A percentile compares a stretch with the other conserved stretches of the same genome.
Conservation (phyloP, 495 filamentous ascomycete species). For the Elasticomyces elasticus region DNA sequence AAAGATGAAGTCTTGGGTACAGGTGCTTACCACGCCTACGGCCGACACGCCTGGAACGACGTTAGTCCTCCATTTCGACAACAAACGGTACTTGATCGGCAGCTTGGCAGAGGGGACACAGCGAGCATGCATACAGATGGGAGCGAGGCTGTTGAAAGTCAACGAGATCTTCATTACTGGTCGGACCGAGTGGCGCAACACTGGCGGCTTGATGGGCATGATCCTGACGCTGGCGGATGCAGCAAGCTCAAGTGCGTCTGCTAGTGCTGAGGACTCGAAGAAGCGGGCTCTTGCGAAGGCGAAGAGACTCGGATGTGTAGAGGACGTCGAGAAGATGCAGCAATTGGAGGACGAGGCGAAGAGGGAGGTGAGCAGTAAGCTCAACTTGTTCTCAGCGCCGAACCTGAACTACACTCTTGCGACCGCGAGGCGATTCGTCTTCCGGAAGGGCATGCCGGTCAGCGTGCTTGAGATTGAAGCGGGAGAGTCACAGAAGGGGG, state of each 20-base stretch:
- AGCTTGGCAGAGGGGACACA: slow-evolving; percentile 76
- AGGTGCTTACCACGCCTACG: slow-evolving; percentile 75
- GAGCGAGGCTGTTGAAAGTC: slow-evolving; percentile 48
- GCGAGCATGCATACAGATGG: slow-evolving; percentile 59
- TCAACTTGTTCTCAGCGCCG: slow-evolving; percentile 66
- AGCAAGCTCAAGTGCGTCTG: slow-evolving; percentile 29
- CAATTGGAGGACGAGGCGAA: slow-evolving; percentile 24
- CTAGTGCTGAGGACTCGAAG: slow-evolving; percentile 19
- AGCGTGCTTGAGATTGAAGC: slow-evolving; percentile 51
- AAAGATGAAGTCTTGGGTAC: slow-evolving; percentile 58
- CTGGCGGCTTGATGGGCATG: slow-evolving; percentile 74
- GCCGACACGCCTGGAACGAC: slow-evolving; percentile 78
- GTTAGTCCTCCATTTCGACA: slow-evolving; percentile 64
- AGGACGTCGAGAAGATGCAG: slow-evolving; percentile 25
- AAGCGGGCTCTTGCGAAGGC: slow-evolving; percentile 7
- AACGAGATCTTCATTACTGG: slow-evolving; percentile 75
- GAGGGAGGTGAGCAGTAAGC: slow-evolving; percentile 22
- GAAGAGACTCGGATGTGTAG: slow-evolving; percentile 3
- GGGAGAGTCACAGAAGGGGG: slow-evolving; percentile 30
- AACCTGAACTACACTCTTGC: slow-evolving; percentile 74
- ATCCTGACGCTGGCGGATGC: slow-evolving; percentile 71
- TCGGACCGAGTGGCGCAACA: slow-evolving; percentile 57
- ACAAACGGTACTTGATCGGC: slow-evolving; percentile 79
- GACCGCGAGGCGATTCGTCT: slow-evolving; percentile 77
- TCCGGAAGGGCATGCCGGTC: slow-evolving; percentile 69